These are phyloP conservation scores for Phytopythium kandeliae DNA, from an alignment of 352 stramenopile genomes.

Conservation along the genomic window DNA sequence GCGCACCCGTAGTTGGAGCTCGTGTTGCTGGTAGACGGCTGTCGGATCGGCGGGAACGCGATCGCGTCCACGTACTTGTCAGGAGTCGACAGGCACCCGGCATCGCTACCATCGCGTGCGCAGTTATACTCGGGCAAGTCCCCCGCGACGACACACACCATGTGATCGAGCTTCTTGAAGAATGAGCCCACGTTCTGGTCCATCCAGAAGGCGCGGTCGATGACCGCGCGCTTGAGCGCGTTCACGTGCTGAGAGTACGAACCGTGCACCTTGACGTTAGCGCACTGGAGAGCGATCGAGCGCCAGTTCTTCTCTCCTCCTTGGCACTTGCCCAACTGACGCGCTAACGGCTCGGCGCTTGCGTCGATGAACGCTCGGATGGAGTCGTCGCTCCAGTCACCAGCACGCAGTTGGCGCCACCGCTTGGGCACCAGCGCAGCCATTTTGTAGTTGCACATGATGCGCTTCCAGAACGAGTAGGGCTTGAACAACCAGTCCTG, in stretches of 20 bases:
- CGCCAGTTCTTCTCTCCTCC: constrained; percentile 15
- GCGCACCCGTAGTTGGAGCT: neutral
- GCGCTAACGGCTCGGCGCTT: constrained; percentile 10
- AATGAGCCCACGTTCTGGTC: constrained; percentile 13
- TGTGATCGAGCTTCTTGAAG: constrained; percentile 16
- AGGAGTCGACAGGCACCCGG: constrained; percentile 12
- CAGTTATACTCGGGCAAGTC: constrained; percentile 21
- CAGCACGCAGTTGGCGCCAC: constrained; percentile 18
- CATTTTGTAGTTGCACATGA: constrained; percentile 36
- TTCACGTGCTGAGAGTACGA: constrained; percentile 17
- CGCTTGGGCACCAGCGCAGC: constrained; percentile 21
- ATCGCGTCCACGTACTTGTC: constrained; percentile 18
- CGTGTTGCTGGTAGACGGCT: constrained; percentile 13
- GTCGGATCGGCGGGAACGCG: constrained; percentile 24
- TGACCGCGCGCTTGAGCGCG: constrained; percentile 8
- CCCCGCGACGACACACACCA: constrained; percentile 12
- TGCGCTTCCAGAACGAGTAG: constrained; percentile 22
- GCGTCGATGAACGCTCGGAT: constrained; percentile 19
- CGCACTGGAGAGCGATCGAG: constrained; percentile 16
- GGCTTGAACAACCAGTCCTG: constrained; percentile 24
- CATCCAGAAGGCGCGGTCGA: constrained; percentile 23
- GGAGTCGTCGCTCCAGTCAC: constrained; percentile 18
- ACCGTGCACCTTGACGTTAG: constrained; percentile 13
- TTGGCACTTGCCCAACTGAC: constrained; percentile 12
- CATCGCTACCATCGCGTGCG: constrained; percentile 13